Evolutionary conservation across 2,329 filamentous ascomycete genomes (phyloP), one percentile per base, ranked within the genome.

Genomic region (Berkeleyomyces basicola): DNA sequence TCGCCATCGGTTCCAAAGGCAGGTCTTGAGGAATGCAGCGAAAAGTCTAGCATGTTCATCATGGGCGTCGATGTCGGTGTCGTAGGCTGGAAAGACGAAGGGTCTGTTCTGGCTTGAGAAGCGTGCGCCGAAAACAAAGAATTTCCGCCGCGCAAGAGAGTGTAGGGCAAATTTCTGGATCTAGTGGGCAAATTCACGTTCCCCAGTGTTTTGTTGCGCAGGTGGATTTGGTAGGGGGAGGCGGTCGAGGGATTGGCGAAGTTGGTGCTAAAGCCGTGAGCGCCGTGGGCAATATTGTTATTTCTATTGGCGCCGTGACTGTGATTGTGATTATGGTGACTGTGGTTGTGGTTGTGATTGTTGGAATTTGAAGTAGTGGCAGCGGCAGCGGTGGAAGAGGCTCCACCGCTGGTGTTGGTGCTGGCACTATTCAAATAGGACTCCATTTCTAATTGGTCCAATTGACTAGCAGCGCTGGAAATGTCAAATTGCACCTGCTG

Each of bases 1-100:
- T 67, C 65, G 11, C 62, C 61, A 53, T 61, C 63, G 37, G 47
- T 47, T 31, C 37, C 33, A 57, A 44, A 47, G 37, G 14, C n/a
- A 3, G 61, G 36, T 36, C 51, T 37, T 5, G 51, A 37, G 16
- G 51, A 55, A 7, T 31, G 51, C 7, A 37, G 51, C 9, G 51
- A 39, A 55, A 55, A 55, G 36, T 55, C 51, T 36, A 55, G 11
- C 51, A 55, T 55, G 51, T 39, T 55, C 51, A 55, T 55, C 51
- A 55, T 55, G 11, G 51, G 51, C 11, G 51, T 55, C 14, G 51
- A 55, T 4, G 51, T 55, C 3, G 51, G 51, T 14, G 51, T 55
- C 11, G 33, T 37, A 39, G 51, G 51, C 11, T 55, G 33, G 9
- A 55, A 55, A 16, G 51, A 55, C 14, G 51, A 37, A 31, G 11